Evolutionary conservation across 2,329 filamentous ascomycete genomes (phyloP), one percentile per base, ranked within the genome.

Genomic region (Penicillium sclerotigenum): DNA sequence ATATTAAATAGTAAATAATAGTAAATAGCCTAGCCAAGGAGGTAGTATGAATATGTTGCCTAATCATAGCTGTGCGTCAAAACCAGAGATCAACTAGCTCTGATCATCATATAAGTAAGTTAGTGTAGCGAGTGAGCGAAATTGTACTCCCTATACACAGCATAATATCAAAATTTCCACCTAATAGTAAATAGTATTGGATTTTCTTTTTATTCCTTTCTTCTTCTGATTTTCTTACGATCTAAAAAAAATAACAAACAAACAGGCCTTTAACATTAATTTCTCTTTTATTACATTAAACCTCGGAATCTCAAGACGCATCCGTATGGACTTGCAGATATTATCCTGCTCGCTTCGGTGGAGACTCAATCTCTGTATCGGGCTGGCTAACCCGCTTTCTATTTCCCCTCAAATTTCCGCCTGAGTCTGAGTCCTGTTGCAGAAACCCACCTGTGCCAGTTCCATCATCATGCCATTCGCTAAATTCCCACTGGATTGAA

Each of bases 401-500:
- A 54, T 75, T 75, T 18, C 66, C 67, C 24, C 58, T 63, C 28
- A 56, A 49, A 24, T 52, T 59, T 18, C 50, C 49, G 24, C 56
- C 48, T 1, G 64, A 64, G n/a, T 61, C 57, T n/a, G 60, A 59
- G 26, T 65, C 64, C 14, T 58, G 59, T 38, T 66, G 58, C 11
- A 41, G n/a, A 62, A 59, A 59, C 6, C 33, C 59, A 42, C 58
- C 59, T 58, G 68, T 58, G 42, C 59, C 59, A 57, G 68, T 59
- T 48, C 68, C 79, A 50, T 79, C 80, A 45, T 72, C 75, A 45
- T 79, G 82, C 80, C 83, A 92, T 74, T 96, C 91, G 37, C 87
- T 80, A 60, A 96, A 81, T 73, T 96, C 91, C 89, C 90, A 96
- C 68, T 94, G 87, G 11, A 94, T 81, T 42, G 79, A 83, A 36